A percentile compares a stretch with the other conserved stretches of the same genome.
Evolutionary conservation across 1,139 yeast species (phyloP).

Genomic region (Yamadazyma sp.): DNA sequence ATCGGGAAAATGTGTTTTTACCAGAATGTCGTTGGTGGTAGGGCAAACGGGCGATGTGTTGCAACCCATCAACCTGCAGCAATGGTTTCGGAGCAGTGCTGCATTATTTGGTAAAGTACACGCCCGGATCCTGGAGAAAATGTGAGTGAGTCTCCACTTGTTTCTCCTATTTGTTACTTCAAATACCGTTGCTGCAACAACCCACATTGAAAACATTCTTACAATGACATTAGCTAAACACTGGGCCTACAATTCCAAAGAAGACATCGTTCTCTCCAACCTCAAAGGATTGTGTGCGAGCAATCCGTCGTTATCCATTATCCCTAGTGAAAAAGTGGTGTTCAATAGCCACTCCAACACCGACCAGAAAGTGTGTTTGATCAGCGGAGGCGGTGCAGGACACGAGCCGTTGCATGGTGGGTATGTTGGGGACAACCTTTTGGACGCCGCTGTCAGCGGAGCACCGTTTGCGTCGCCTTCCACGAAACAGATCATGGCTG

Average conservation of each 20-base stretch:
- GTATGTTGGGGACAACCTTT: slow-evolving; percentile 76
- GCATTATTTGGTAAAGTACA: no score
- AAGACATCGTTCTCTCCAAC: slow-evolving; percentile 65
- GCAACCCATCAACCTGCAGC: neutral
- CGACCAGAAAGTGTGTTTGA: slow-evolving; percentile 58
- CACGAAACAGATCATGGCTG: slow-evolving; percentile 82
- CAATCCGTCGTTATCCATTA: slow-evolving; percentile 63
- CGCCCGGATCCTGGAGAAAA: no score
- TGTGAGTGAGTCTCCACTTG: no score
- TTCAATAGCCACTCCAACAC: slow-evolving; percentile 42
- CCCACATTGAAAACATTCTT: neutral
- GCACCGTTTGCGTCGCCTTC: slow-evolving; percentile 90
- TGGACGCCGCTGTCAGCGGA: slow-evolving; percentile 89
- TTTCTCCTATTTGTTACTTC: no score
- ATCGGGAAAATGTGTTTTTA: no score
- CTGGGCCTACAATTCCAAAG: slow-evolving; percentile 46
- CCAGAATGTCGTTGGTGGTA: no score
- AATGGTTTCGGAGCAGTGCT: no score
- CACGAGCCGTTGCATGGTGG: slow-evolving; percentile 96
- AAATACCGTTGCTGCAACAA: neutral
- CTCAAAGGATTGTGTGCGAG: slow-evolving; percentile 68
- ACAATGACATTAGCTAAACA: slow-evolving; percentile 34
- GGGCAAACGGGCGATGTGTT: no score
- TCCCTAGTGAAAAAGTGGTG: slow-evolving; percentile 69
- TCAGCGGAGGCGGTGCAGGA: slow-evolving; percentile 95